Conservation (phyloP, 2,329 filamentous ascomycete species). For the Xylaria sp. region DNA sequence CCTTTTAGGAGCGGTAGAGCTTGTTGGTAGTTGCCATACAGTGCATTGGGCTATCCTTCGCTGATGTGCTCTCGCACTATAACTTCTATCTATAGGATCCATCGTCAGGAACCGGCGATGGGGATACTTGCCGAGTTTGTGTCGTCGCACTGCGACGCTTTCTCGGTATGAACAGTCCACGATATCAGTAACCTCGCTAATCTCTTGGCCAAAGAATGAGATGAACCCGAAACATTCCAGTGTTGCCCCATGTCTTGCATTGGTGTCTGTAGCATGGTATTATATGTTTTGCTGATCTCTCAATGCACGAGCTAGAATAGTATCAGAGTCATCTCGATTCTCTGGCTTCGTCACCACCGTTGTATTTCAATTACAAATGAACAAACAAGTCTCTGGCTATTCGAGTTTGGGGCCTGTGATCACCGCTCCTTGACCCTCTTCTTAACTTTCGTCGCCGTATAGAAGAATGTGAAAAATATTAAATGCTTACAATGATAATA, state of each 20-base stretch:
- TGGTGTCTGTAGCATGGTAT: slow-evolving; percentile 5
- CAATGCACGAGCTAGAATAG: not conserved
- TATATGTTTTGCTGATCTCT: not conserved
- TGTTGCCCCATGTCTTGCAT: not conserved
- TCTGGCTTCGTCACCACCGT: not conserved
- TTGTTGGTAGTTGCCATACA: slow-evolving; percentile 19
- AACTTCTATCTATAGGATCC: too few relatives aligned
- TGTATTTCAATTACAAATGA: not conserved
- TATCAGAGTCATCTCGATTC: not conserved
- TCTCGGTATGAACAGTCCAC: not conserved
- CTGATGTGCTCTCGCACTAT: too few relatives aligned
- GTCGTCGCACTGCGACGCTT: not conserved
- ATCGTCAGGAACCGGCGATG: not conserved
- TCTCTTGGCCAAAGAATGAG: not conserved
- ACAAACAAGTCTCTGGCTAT: not conserved
- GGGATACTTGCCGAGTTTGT: not conserved
- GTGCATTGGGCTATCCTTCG: not conserved
- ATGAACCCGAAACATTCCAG: slow-evolving; percentile 4
- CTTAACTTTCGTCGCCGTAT: not conserved
- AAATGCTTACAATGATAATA: slow-evolving; percentile 28
- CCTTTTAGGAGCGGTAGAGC: not conserved
- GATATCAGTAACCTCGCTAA: not conserved
- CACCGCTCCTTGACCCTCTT: not conserved
- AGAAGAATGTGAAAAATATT: slow-evolving; percentile 6
- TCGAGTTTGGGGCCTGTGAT: too few relatives aligned